Evolutionary conservation across 768 basidiomycete species (phyloP).

Genomic region (Sarcomyxa edulis): DNA sequence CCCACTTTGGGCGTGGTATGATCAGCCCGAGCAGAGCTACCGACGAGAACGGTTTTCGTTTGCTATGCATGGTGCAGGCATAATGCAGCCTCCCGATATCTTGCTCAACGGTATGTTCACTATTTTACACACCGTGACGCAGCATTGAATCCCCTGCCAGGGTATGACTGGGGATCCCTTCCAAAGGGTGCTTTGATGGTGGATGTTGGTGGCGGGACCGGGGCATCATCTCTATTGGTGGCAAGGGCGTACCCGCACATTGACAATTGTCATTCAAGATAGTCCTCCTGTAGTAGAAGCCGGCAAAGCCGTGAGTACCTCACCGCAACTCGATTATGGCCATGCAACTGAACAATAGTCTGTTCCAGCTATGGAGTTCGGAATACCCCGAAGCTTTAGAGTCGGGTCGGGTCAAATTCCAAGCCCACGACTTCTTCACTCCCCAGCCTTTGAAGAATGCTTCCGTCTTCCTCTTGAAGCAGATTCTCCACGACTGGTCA

Average conservation of each 20-base stretch:
- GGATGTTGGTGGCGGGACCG: conserved; percentile 71
- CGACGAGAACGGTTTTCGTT: conserved; percentile 21
- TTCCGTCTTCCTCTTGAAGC: conserved; percentile 32
- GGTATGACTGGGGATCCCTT: conserved; percentile 53
- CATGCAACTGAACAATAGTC: background rate
- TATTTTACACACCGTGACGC: background rate
- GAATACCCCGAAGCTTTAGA: conserved; percentile 18
- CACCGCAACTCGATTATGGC: background rate
- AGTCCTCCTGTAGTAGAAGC: conserved; percentile 47
- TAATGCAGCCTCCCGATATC: background rate
- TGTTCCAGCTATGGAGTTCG: conserved; percentile 13
- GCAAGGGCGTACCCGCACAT: conserved; percentile 25
- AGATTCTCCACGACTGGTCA: conserved; percentile 35
- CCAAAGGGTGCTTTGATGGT: conserved; percentile 47
- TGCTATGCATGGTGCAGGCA: conserved; percentile 21
- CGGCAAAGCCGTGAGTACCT: conserved; percentile 38
- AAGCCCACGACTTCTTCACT: conserved; percentile 48
- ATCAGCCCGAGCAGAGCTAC: conserved; percentile 14
- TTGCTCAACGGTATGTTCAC: background rate
- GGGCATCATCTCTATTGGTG: conserved; percentile 32
- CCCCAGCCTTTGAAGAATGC: conserved; percentile 31
- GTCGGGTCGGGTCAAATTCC: conserved; percentile 15
- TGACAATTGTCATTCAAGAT: conserved; percentile 62
- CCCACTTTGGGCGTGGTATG: conserved; percentile 20
- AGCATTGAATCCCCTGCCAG: conserved; percentile 23